These are phyloP conservation scores for Epipyxis sp. DNA, from an alignment of 108 stramenopile species.

Conservation along the genomic window DNA sequence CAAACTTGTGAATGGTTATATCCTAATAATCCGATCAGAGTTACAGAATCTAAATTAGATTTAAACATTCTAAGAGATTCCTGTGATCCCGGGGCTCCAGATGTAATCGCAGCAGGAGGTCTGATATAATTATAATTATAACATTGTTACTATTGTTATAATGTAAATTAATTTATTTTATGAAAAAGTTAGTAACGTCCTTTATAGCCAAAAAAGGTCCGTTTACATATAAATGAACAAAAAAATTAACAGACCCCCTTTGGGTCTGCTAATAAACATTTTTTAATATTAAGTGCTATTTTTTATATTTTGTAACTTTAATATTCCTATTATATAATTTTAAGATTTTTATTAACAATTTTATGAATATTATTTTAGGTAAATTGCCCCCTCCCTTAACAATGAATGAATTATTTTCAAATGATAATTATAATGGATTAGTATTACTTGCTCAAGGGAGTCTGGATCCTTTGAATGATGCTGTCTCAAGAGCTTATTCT, in stretches of 20 bases:
- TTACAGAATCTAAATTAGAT: slow-evolving; percentile 38
- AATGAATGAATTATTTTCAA: neutral
- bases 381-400: neutral
- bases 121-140: slow-evolving; percentile 44
- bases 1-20: slow-evolving; percentile 46
- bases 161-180: too few species aligned
- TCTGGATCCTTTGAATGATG: slow-evolving; percentile 53
- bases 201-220: too few species aligned
- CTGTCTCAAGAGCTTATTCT: slow-evolving; percentile 34
- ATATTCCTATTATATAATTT: too few species aligned
- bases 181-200: too few species aligned
- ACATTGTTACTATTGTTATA: neutral
- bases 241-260: too few species aligned
- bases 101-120: slow-evolving; percentile 48
- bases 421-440: slow-evolving; percentile 34
- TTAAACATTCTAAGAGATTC: slow-evolving; percentile 48
- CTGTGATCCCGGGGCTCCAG: slow-evolving; percentile 49
- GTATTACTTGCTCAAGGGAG: slow-evolving; percentile 51
- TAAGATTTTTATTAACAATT: too few species aligned
- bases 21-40: slow-evolving; percentile 42
- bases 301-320: too few species aligned
- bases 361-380: neutral
- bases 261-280: too few species aligned
- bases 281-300: too few species aligned
- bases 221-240: too few species aligned